Base-by-base conservation (phyloP, 208 protist species). In the Phytomonas sp. region DNA sequence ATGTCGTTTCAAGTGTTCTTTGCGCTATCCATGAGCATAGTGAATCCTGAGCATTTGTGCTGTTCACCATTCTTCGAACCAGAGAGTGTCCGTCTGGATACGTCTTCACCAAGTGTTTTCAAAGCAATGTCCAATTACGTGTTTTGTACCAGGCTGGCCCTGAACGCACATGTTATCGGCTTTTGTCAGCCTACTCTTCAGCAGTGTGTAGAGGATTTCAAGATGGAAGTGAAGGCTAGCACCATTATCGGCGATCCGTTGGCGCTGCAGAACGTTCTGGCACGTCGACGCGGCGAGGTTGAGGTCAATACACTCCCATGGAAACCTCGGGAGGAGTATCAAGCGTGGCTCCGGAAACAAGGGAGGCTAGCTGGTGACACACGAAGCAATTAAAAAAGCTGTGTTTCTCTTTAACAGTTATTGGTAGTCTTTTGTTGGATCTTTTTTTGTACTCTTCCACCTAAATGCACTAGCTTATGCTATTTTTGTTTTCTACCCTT, bases 161-260 rank as follows among this genome's bases (percentile, higher is more conserved):
- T 96, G 29, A 96, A 96, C 72, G 91, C 80, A 0, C 85, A 83
- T 46, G 92, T 96, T 62, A 91, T 96, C 43, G 87, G 91, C 11
- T 96, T 96, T 67, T 81, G 83, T 13, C 88, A 96, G 53, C 88
- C 91, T 26, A 86, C 91, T 29, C 73, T 96, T 53, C 71, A 85
- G 65, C 76, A 88, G 62, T 96, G 91, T 77, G 73, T 86, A n/a
- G 79, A 96, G 33, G 80, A 84, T 43, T 68, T 94, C 26, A 75
- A 79, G 23, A 64, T 85, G 7, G 68, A 80, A 36, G n/a, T 85
- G 31, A 82, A 72, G 56, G 85, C 90, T 8, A 88, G 75, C n/a
- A 5, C 53, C 0, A 11, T 78, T 29, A 70, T 88, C 6, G 82
- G 80, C 0, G 67, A 76, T 59, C 71, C 81, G 28, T 75, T 23